phyloP scores from a whole-genome alignment of 441 rosid genomes.

The Dalechampia spathulata region DNA sequence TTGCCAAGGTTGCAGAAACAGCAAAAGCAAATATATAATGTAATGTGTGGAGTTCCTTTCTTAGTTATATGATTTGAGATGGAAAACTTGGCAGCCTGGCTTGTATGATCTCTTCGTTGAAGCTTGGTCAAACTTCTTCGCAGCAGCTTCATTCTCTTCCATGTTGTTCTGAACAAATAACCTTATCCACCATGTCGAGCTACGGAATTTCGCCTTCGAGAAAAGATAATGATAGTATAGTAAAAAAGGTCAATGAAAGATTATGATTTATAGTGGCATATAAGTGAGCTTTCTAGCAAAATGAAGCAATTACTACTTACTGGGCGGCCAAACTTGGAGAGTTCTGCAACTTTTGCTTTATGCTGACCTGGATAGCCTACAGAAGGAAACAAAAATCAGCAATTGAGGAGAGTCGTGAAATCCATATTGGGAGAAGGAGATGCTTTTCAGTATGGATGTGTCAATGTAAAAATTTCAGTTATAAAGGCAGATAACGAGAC shows the following conservation, averaged over 20 bases:
- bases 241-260: no score
- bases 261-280: no score
- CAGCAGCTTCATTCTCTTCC: constrained; percentile 44
- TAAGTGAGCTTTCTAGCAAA: no score
- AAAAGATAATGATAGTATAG: not conserved
- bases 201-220: constrained; percentile 50
- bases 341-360: constrained; percentile 58
- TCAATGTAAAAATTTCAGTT: no score
- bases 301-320: constrained; percentile 37
- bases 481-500: no score
- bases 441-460: no score
- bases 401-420: constrained; percentile 1
- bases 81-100: constrained; percentile 50
- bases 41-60: not conserved
- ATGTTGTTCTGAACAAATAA: constrained; percentile 40
- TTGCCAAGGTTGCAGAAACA: constrained; percentile 13
- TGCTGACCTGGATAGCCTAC: constrained; percentile 64
- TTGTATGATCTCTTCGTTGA: constrained; percentile 31
- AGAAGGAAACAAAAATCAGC: constrained; percentile 4
- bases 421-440: no score
- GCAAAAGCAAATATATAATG: not conserved
- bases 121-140: constrained; percentile 48
- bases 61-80: constrained; percentile 37
- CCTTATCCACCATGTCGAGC: constrained; percentile 47
- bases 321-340: constrained; percentile 80